Conservation (phyloP, 1,284 basidiomycete species). For the Thecaphora thlaspeos region DNA sequence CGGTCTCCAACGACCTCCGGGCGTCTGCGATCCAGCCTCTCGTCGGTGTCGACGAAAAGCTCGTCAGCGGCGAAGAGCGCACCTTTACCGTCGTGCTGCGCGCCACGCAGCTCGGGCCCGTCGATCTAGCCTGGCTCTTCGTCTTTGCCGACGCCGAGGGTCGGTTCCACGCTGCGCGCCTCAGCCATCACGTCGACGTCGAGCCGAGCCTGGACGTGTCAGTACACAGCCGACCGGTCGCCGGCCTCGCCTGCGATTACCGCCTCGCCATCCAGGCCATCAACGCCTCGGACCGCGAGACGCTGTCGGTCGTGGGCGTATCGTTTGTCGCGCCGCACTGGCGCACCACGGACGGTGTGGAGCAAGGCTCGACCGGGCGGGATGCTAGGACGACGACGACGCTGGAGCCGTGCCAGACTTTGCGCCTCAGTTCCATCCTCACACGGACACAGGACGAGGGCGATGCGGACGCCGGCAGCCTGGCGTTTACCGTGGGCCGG, state of each 20-base stretch:
- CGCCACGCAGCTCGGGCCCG: conserved; percentile 3
- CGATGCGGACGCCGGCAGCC: background rate
- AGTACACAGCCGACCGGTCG: conserved; percentile 8
- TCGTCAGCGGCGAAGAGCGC: conserved; percentile 22
- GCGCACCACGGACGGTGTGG: conserved; percentile 1
- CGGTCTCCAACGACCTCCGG: conserved; percentile 50
- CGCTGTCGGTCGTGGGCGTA: conserved; percentile 11
- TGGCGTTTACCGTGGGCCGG: conserved; percentile 14
- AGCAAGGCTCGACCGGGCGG: background rate
- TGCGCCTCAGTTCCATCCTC: conserved; percentile 16
- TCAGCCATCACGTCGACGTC: conserved; percentile 15
- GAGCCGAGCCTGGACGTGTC: conserved; percentile 18
- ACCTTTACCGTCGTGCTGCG: conserved; percentile 8
- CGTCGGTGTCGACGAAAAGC: background rate
- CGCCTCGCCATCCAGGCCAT: conserved; percentile 15
- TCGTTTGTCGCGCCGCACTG: conserved; percentile 16
- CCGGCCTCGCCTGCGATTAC: conserved; percentile 1
- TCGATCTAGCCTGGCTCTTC: conserved; percentile 17
- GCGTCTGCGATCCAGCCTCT: conserved; percentile 9
- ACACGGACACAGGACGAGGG: conserved; percentile 6
- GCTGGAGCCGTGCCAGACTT: background rate
- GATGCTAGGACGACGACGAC: background rate
- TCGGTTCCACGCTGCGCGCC: conserved; percentile 16
- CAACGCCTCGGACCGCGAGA: conserved; percentile 5
- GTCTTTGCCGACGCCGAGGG: conserved; percentile 16